Conservation (phyloP, 768 basidiomycete species). For the Leccinum variicolor region DNA sequence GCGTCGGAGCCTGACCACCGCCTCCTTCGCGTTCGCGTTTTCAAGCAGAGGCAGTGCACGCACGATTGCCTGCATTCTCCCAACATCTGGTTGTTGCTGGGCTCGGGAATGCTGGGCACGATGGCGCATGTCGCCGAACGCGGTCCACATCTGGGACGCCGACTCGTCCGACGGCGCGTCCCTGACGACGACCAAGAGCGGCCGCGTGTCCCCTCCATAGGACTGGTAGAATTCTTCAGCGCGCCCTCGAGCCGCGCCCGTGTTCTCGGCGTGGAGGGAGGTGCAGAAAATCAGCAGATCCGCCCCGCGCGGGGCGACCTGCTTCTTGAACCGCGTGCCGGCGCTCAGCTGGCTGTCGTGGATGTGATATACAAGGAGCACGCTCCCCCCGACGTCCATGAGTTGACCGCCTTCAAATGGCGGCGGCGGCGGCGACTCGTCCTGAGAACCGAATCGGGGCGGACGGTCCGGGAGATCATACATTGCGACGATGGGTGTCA, state of each 20-base stretch:
- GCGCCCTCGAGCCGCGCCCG: constrained; percentile 5
- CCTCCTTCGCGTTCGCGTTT: not conserved
- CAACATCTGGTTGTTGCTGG: not conserved
- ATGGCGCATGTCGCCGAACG: not conserved
- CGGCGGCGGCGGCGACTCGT: not conserved
- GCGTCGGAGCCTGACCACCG: constrained; percentile 9
- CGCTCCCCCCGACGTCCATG: constrained; percentile 18
- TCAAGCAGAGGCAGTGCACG: constrained; percentile 18
- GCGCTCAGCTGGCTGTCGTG: constrained; percentile 20
- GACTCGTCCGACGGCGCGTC: constrained; percentile 18
- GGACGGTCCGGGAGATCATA: constrained; percentile 20
- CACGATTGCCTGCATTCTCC: constrained; percentile 20
- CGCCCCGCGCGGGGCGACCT: constrained; percentile 16
- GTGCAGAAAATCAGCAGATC: constrained; percentile 26
- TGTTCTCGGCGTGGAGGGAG: constrained; percentile 4
- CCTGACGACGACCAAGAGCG: constrained; percentile 22
- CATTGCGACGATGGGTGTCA: constrained; percentile 19
- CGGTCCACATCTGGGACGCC: constrained; percentile 23
- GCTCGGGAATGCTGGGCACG: not conserved
- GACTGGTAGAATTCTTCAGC: constrained; percentile 17
- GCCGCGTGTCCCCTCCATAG: constrained; percentile 26
- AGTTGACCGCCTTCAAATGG: constrained; percentile 20
- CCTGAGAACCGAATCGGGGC: constrained; percentile 4
- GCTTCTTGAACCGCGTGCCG: constrained; percentile 25
- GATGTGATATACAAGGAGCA: constrained; percentile 18